phyloP scores from a whole-genome alignment of 2,329 filamentous ascomycete genomes.

The Phialophora tarda region DNA sequence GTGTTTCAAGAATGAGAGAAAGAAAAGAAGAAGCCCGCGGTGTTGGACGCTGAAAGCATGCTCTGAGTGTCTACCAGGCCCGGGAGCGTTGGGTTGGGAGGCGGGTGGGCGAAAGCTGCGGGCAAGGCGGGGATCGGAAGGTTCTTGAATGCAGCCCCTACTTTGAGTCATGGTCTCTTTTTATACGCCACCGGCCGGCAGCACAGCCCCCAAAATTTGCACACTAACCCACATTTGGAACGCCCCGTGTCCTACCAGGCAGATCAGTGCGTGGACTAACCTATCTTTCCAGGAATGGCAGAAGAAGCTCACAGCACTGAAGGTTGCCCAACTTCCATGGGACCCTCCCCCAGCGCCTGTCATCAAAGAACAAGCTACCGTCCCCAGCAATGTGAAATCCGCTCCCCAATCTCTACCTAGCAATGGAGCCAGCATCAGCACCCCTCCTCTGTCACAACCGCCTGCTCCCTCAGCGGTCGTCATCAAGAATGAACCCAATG shows the following conservation, averaged over 20 bases:
- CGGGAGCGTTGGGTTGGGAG: conserved; percentile 13
- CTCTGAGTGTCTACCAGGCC: background rate
- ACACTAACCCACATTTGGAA: conserved; percentile 31
- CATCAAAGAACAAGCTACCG: conserved; percentile 48
- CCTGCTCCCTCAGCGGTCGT: conserved; percentile 27
- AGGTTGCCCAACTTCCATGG: conserved; percentile 91
- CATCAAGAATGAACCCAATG: conserved; percentile 34
- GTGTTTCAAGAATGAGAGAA: background rate
- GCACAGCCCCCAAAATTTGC: conserved; percentile 6
- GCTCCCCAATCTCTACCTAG: conserved; percentile 36
- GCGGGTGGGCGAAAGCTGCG: conserved; percentile 27
- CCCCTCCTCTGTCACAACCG: conserved; percentile 45
- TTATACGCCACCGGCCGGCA: conserved; percentile 37
- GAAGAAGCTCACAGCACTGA: conserved; percentile 80
- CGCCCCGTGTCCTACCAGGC: conserved; percentile 6
- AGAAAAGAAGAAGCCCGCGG: background rate
- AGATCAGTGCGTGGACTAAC: background rate
- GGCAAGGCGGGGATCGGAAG: conserved; percentile 35
- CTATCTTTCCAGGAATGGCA: conserved; percentile 79
- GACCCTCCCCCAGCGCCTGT: conserved; percentile 78
- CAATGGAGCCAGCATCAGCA: conserved; percentile 42
- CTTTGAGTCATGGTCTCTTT: conserved; percentile 39
- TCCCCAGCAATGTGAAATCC: conserved; percentile 47
- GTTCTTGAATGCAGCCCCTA: conserved; percentile 35
- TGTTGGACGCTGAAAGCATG: conserved; percentile 1